Conservation (phyloP, 495 filamentous ascomycete genomes). For the Corynascus novoguineensis region DNA sequence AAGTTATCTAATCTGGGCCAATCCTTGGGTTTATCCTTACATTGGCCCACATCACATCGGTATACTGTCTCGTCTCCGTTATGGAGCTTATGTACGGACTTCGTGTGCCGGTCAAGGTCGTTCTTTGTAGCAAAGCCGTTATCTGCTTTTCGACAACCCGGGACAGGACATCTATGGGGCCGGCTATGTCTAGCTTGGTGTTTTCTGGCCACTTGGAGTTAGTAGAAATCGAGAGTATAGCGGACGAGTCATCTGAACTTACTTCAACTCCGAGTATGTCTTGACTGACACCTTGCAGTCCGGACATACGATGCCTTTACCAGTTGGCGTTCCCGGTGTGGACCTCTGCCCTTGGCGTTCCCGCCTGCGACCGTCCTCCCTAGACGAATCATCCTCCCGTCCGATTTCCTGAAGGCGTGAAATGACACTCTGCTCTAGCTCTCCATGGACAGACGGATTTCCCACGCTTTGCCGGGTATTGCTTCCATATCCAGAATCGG, state of each 20-base stretch:
- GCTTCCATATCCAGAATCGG: conserved; percentile 63
- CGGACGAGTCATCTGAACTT: neutral
- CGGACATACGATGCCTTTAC: conserved; percentile 25
- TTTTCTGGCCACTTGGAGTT: conserved; percentile 53
- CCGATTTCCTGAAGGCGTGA: conserved; percentile 23
- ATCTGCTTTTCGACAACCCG: conserved; percentile 49
- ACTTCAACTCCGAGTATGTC: conserved; percentile 50
- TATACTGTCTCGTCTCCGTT: conserved; percentile 53
- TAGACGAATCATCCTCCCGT: conserved; percentile 2
- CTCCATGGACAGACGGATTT: conserved; percentile 44
- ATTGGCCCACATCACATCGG: conserved; percentile 59
- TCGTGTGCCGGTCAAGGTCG: conserved; percentile 69
- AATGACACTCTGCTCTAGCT: conserved; percentile 34
- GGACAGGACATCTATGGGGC: conserved; percentile 60
- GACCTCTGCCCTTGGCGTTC: conserved; percentile 6
- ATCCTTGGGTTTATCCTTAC: conserved; percentile 62
- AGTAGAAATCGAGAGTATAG: neutral
- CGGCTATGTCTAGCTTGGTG: conserved; percentile 74
- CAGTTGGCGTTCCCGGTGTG: conserved; percentile 14
- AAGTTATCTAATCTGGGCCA: conserved; percentile 95
- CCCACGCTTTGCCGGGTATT: conserved; percentile 35
- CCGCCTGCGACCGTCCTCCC: conserved; percentile 1
- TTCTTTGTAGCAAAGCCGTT: conserved; percentile 79
- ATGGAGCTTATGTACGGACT: conserved; percentile 64
- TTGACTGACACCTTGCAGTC: conserved; percentile 35